Evolutionary conservation across 345 rosid genomes (phyloP).

Genomic region (Syzygium aromaticum): DNA sequence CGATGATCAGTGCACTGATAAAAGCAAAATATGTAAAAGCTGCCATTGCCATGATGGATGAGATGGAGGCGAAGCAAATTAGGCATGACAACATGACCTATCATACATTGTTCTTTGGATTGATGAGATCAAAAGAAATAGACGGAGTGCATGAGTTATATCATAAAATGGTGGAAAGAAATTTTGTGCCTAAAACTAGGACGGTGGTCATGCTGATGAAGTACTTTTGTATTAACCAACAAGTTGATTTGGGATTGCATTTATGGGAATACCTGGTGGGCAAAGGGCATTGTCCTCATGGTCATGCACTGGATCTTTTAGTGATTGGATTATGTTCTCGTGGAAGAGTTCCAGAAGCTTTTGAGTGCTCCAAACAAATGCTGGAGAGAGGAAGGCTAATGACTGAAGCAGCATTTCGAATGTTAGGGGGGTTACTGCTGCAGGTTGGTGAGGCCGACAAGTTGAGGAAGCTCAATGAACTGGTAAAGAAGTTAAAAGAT

Average conservation of each 20-base stretch:
- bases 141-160: conserved; percentile 42
- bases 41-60: conserved; percentile 57
- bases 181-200: conserved; percentile 54
- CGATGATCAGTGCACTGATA: conserved; percentile 52
- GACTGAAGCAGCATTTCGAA: conserved; percentile 38
- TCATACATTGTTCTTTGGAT: conserved; percentile 59
- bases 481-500: conserved; percentile 36
- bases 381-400: conserved; percentile 66
- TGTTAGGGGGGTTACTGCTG: conserved; percentile 39
- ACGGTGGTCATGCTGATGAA: conserved; percentile 87
- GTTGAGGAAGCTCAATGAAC: conserved; percentile 38
- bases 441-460: conserved; percentile 30
- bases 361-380: conserved; percentile 52
- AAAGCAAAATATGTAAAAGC: conserved; percentile 39
- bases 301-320: conserved; percentile 69
- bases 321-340: conserved; percentile 65
- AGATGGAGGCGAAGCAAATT: conserved; percentile 55
- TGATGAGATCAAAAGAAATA: conserved; percentile 50
- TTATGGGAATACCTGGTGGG: conserved; percentile 55
- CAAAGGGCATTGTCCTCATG: conserved; percentile 73
- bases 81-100: conserved; percentile 52
- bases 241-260: conserved; percentile 45
- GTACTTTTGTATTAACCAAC: conserved; percentile 44
- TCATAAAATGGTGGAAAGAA: conserved; percentile 39
- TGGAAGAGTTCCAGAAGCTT: conserved; percentile 48